phyloP scores from a whole-genome alignment of 1,139 yeast species.

The Arxiozyma slooffiae region DNA sequence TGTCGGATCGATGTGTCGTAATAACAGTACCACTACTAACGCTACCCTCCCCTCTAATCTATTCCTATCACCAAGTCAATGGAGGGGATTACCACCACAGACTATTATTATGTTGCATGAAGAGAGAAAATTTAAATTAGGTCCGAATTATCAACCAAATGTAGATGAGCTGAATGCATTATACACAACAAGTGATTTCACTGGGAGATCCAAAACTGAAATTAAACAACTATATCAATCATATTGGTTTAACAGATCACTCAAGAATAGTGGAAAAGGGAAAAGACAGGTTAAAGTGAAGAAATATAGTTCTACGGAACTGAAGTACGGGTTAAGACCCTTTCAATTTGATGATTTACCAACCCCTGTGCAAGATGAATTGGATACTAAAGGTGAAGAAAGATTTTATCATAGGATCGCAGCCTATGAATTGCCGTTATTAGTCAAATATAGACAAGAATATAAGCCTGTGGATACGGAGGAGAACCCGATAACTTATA shows the following conservation, averaged over 20 bases:
- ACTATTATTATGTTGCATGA: conserved; percentile 51
- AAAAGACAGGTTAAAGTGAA: neutral
- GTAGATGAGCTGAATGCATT: conserved; percentile 40
- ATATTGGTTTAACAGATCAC: neutral
- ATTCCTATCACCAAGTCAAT: conserved; percentile 41
- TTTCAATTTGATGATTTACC: conserved; percentile 52
- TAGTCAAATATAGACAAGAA: conserved; percentile 62
- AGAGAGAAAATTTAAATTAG: conserved; percentile 47
- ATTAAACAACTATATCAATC: conserved; percentile 30
- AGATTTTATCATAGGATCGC: conserved; percentile 66
- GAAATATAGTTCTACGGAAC: conserved; percentile 22
- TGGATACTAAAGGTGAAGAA: conserved; percentile 53
- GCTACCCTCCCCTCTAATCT: neutral
- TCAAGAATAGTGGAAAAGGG: neutral
- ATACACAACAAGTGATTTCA: conserved; percentile 33
- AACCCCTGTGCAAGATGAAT: conserved; percentile 48
- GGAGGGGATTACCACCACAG: conserved; percentile 61
- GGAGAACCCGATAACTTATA: conserved; percentile 53
- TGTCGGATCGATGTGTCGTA: neutral
- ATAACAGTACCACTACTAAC: neutral
- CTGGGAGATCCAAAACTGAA: conserved; percentile 30
- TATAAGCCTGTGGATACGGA: conserved; percentile 40
- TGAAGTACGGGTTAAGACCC: conserved; percentile 24
- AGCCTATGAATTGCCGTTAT: conserved; percentile 84
- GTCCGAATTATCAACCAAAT: conserved; percentile 48